Percentiles rank a stretch among this genome's conserved stretches.
phyloP scores from a whole-genome alignment of 2,329 filamentous ascomycete species.

The Amauroascus verrucosus region DNA sequence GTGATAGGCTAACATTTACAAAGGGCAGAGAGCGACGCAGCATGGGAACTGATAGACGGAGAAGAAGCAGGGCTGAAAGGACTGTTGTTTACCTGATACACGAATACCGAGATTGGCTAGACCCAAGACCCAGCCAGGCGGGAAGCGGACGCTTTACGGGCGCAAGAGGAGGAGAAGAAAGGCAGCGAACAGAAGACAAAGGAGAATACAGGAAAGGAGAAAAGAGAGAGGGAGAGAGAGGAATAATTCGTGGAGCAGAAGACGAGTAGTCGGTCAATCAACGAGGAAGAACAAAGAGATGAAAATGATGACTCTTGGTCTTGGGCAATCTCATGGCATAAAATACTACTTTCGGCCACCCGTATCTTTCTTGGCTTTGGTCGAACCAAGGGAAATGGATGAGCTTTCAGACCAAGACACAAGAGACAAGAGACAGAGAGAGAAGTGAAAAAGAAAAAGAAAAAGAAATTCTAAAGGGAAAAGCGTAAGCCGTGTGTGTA shows the following conservation, averaged over 20 bases:
- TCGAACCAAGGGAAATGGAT: slow-evolving; percentile 3
- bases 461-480: slow-evolving; percentile 4
- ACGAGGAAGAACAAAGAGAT: no score
- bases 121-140: slow-evolving; percentile 4
- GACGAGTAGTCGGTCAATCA: no score
- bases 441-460: no score
- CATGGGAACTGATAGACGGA: neutral
- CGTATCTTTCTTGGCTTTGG: no score
- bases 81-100: slow-evolving; percentile 8
- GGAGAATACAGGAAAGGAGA: neutral
- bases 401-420: no score
- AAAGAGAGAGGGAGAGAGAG: neutral
- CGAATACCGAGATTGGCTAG: slow-evolving; percentile 1
- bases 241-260: no score
- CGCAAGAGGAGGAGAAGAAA: neutral
- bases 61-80: neutral
- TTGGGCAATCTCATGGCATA: no score
- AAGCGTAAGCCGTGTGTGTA: neutral
- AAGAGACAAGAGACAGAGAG: no score
- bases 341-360: neutral
- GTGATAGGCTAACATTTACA: neutral
- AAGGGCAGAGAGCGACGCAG: neutral
- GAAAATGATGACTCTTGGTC: no score
- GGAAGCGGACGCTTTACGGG: neutral
- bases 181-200: neutral